Evolutionary conservation across 768 basidiomycete species (phyloP).

Genomic region (Mycena metata): DNA sequence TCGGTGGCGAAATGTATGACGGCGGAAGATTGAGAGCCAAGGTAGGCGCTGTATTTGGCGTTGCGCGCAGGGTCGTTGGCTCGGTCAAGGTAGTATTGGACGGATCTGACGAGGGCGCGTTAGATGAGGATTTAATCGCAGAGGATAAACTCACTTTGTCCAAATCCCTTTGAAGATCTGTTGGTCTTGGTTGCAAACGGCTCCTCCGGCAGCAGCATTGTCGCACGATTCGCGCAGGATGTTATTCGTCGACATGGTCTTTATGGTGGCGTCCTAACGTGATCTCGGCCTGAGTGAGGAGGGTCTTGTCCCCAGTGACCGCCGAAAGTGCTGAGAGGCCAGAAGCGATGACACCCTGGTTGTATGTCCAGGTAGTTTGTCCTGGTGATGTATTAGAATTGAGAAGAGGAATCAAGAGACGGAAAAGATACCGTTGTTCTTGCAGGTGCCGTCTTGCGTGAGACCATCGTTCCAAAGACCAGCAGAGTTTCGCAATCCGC

Average conservation of each 20-base stretch:
- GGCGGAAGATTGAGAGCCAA: slow-evolving; percentile 57
- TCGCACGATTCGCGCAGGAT: slow-evolving; percentile 69
- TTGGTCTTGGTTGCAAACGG: slow-evolving; percentile 63
- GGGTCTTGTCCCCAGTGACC: slow-evolving; percentile 53
- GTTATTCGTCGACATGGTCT: slow-evolving; percentile 52
- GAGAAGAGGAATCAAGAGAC: too few species aligned
- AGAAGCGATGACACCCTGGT: slow-evolving; percentile 71
- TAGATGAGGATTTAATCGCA: too few species aligned
- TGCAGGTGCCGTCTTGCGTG: slow-evolving; percentile 48
- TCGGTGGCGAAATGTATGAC: slow-evolving; percentile 61
- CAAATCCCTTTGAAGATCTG: slow-evolving; percentile 67
- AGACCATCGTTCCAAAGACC: slow-evolving; percentile 63
- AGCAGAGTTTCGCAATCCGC: slow-evolving; percentile 61
- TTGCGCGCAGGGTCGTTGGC: slow-evolving; percentile 58
- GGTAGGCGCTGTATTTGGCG: slow-evolving; percentile 58
- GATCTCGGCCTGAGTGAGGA: slow-evolving; percentile 63
- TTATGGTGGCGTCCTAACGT: slow-evolving; percentile 66
- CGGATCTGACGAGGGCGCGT: slow-evolving; percentile 41
- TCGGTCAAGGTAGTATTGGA: slow-evolving; percentile 63
- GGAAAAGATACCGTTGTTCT: slow-evolving; percentile 50
- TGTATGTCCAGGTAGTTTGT: slow-evolving; percentile 73
- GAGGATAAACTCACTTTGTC: slow-evolving; percentile 59
- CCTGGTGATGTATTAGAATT: slow-evolving; percentile 20
- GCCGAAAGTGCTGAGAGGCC: slow-evolving; percentile 62
- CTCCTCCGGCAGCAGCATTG: slow-evolving; percentile 52